Conservation (phyloP, 2,329 filamentous ascomycete genomes). For the Magnaporthiopsis incrustans region DNA sequence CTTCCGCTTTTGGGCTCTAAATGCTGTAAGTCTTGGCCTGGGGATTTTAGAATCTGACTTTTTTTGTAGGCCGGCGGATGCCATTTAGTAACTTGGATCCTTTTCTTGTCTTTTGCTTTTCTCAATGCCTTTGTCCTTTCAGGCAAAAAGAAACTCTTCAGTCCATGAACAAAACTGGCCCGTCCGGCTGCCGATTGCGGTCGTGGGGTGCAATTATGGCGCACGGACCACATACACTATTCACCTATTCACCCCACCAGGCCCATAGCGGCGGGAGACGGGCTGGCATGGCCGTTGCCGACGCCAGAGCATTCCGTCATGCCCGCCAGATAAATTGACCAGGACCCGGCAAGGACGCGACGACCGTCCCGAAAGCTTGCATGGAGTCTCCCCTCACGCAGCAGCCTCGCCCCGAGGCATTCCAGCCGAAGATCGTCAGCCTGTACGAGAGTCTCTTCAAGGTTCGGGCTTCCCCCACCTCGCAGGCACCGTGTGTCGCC, state of each 20-base stretch:
- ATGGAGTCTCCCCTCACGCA: slow-evolving; percentile 96
- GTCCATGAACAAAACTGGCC: too few species aligned
- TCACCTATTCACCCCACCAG: not conserved
- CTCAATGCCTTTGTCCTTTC: too few species aligned
- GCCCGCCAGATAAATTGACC: not conserved
- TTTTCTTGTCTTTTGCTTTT: too few species aligned
- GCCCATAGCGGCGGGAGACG: not conserved
- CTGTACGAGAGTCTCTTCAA: slow-evolving; percentile 82
- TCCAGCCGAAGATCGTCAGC: slow-evolving; percentile 88
- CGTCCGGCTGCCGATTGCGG: not conserved
- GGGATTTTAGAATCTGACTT: too few species aligned
- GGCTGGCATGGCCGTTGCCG: not conserved
- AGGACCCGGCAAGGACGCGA: not conserved
- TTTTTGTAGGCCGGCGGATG: too few species aligned
- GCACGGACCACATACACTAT: not conserved
- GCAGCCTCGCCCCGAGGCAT: slow-evolving; percentile 80
- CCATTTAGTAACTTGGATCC: too few species aligned
- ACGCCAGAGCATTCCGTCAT: not conserved
- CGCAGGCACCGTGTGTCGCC: slow-evolving; percentile 1
- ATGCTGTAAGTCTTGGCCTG: too few species aligned
- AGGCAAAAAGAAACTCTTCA: too few species aligned
- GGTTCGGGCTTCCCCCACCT: slow-evolving; percentile 31
- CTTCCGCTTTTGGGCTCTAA: too few species aligned
- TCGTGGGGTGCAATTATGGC: not conserved
- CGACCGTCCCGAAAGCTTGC: not conserved